A percentile compares a stretch with the other conserved stretches of the same genome.
phyloP scores from a whole-genome alignment of 768 basidiomycete species.

The Paxillus rubicundulus region DNA sequence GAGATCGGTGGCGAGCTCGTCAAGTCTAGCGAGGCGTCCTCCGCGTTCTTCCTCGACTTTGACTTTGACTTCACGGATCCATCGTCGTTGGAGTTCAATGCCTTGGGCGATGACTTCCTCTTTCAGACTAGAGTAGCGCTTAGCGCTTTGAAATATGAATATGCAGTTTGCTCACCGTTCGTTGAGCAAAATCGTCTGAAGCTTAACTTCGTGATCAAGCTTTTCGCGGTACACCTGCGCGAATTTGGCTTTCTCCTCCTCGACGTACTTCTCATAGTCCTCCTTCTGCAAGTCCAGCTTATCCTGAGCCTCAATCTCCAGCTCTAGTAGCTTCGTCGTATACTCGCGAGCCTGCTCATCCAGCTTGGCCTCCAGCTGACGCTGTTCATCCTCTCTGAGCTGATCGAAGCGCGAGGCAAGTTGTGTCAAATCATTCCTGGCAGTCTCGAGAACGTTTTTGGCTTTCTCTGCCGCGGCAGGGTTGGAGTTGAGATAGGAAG shows the following conservation, averaged over 20 bases:
- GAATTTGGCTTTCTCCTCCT: slow-evolving; percentile 71
- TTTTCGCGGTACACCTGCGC: slow-evolving; percentile 81
- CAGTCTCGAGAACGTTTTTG: slow-evolving; percentile 71
- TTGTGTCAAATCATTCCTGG: slow-evolving; percentile 75
- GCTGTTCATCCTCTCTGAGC: slow-evolving; percentile 76
- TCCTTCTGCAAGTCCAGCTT: slow-evolving; percentile 84
- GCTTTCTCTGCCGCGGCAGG: slow-evolving; percentile 67
- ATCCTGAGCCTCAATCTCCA: slow-evolving; percentile 84
- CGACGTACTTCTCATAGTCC: slow-evolving; percentile 77
- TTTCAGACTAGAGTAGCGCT: slow-evolving; percentile 58
- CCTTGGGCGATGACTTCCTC: slow-evolving; percentile 96
- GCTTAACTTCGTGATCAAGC: slow-evolving; percentile 78
- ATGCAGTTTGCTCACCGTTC: slow-evolving; percentile 63
- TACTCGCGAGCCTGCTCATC: slow-evolving; percentile 88
- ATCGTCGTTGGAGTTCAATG: slow-evolving; percentile 93
- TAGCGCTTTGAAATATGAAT: neutral
- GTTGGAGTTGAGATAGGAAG: slow-evolving; percentile 75
- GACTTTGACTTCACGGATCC: slow-evolving; percentile 95
- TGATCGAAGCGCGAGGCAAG: slow-evolving; percentile 76
- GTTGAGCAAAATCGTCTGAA: slow-evolving; percentile 91
- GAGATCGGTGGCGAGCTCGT: slow-evolving; percentile 85
- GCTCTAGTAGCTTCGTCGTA: slow-evolving; percentile 70
- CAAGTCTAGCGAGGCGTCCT: slow-evolving; percentile 90
- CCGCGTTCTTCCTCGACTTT: slow-evolving; percentile 96
- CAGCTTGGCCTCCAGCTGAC: slow-evolving; percentile 58